Base-by-base conservation (phyloP, 139 green algal species). In the Zygnema circumcarinatum region DNA sequence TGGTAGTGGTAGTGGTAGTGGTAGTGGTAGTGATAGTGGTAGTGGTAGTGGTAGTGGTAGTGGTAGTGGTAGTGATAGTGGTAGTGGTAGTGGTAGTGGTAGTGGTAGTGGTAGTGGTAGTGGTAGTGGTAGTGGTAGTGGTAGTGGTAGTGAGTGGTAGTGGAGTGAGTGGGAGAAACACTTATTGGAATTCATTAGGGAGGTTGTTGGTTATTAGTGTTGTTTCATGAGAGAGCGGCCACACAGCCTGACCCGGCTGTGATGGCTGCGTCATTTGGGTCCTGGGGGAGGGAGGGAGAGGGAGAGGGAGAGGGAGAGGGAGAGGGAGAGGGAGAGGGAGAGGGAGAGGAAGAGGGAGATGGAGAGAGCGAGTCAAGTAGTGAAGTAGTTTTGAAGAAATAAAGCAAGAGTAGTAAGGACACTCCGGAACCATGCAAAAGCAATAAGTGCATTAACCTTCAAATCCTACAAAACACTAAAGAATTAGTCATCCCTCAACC, bases 191-290 rank as follows among this genome's bases (percentile, higher is more conserved):
- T n/a, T n/a, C n/a, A n/a, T n/a, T n/a, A n/a, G n/a, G n/a, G n/a
- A n/a, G n/a, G n/a, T n/a, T n/a, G n/a, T n/a, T n/a, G n/a, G n/a
- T n/a, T n/a, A n/a, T n/a, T n/a, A n/a, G n/a, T n/a, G n/a, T n/a
- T n/a, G n/a, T n/a, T n/a, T n/a, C n/a, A n/a, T n/a, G 92, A 91
- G 22, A 99, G 92, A 2, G 97, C 97, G 0, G 97, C 96, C 94
- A 96, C 95, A 94, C 97, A 99, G 69, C 97, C 97, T 25, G 92
- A 95, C 54, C 96, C 97, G 32, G 97, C 97, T 0, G 97, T 99
- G 90, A 99, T 94, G 47, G 16, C 16, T 41, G 97, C 97, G 88
- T 99, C 96, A 53, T 91, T 81, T 41, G 40, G 88, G 67, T 92
- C 72, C 2, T 87, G 52, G 82, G 31, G 25, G 33, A 80, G 73